Evolutionary conservation across 2,329 filamentous ascomycete species (phyloP).

Genomic region (Lachnellula occidentalis): DNA sequence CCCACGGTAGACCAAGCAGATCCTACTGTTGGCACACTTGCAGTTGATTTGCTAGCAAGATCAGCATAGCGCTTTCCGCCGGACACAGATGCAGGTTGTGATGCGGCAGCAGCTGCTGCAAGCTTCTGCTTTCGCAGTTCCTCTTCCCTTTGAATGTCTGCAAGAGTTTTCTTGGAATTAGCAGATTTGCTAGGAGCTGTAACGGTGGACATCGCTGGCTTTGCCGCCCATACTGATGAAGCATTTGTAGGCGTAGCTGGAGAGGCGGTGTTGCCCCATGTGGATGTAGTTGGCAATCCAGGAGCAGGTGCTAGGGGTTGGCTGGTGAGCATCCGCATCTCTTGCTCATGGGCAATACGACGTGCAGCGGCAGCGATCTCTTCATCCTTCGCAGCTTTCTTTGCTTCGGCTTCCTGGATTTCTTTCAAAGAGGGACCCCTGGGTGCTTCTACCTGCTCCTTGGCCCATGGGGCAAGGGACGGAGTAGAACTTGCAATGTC

Average conservation of each 20-base stretch:
- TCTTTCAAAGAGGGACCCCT: slow-evolving; percentile 92
- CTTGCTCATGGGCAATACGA: slow-evolving; percentile 74
- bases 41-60: slow-evolving; percentile 69
- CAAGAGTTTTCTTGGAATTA: slow-evolving; percentile 75
- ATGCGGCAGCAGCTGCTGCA: slow-evolving; percentile 40
- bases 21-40: slow-evolving; percentile 39
- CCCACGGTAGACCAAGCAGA: slow-evolving; percentile 92
- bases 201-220: slow-evolving; percentile 38
- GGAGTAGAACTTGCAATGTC: slow-evolving; percentile 50
- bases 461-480: slow-evolving; percentile 91
- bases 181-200: slow-evolving; percentile 30
- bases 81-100: slow-evolving; percentile 36
- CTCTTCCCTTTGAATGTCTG: slow-evolving; percentile 95
- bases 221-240: slow-evolving; percentile 44
- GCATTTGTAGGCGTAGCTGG: slow-evolving; percentile 24
- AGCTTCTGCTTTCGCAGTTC: slow-evolving; percentile 75
- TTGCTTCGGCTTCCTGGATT: slow-evolving; percentile 92
- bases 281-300: slow-evolving; percentile 80
- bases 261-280: slow-evolving; percentile 54
- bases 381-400: slow-evolving; percentile 84
- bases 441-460: slow-evolving; percentile 67
- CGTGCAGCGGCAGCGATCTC: slow-evolving; percentile 73
- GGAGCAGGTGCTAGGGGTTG: slow-evolving; percentile 61
- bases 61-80: slow-evolving; percentile 89
- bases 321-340: slow-evolving; percentile 50